Conservation (phyloP, 2,329 filamentous ascomycete species). For the Alternaria angustiovoidea region DNA sequence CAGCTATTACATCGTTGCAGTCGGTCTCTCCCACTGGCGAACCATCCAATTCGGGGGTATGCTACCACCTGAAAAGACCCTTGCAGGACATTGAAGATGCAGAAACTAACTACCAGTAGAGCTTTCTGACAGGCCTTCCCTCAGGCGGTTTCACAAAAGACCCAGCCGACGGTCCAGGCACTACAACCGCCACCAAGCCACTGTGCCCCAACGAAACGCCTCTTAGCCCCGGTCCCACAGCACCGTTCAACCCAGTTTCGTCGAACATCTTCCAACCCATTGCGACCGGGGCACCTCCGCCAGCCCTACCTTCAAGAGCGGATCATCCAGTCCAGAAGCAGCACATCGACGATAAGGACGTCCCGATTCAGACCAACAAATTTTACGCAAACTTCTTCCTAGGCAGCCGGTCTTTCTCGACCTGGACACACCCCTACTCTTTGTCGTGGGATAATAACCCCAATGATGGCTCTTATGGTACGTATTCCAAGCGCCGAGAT, state of each 20-base stretch:
- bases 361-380: constrained; percentile 76
- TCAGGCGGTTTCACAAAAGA: constrained; percentile 38
- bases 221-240: constrained; percentile 39
- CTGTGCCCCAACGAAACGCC: constrained; percentile 40
- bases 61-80: not conserved
- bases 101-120: constrained; percentile 28
- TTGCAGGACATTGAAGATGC: not conserved
- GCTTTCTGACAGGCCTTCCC: constrained; percentile 43
- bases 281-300: constrained; percentile 50
- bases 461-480: constrained; percentile 73
- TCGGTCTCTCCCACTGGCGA: constrained; percentile 34
- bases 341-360: constrained; percentile 48
- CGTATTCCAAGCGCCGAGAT: not conserved
- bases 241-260: constrained; percentile 22
- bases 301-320: constrained; percentile 45
- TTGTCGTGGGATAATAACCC: constrained; percentile 58
- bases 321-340: constrained; percentile 54
- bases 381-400: constrained; percentile 79
- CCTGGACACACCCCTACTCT: constrained; percentile 74
- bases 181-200: constrained; percentile 29
- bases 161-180: constrained; percentile 31
- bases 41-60: constrained; percentile 41
- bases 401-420: constrained; percentile 70
- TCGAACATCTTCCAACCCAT: constrained; percentile 54
- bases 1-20: constrained; percentile 38